Evolutionary conservation across 257 asterid genomes (phyloP), one percentile per base, ranked within the genome.

Genomic region (Mitragyna speciosa): DNA sequence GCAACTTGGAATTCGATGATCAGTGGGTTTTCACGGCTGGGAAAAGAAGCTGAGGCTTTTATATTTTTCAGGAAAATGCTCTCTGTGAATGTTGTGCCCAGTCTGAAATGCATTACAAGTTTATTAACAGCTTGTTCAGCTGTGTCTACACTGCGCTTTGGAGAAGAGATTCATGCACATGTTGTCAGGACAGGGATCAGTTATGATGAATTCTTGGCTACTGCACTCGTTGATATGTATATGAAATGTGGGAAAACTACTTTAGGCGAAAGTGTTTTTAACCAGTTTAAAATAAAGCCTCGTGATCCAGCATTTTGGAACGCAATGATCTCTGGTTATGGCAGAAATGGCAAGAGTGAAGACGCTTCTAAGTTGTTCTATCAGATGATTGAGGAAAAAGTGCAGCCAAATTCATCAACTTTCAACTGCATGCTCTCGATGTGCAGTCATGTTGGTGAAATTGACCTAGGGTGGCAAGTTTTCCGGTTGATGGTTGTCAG

Each of bases 261-360:
- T 71, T 78, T 70, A 52, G 97, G 94, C 3, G 49, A 58, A 61
- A 81, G 45, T 47, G 59, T 88, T 76, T 96, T 94, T 81, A 72
- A 84, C 54, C 89, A 87, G 83, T 87, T 90, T 76, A 80, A 75
- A 39, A 68, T 56, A 67, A 86, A 85, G 85, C 87, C 92, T 49
- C 78, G 80, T 14, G 98, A 95, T 83, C 95, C 99, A 19, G 93
- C 93, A 24, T 82, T 92, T 72, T 95, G 99, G 98, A 95, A 95
- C 77, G 97, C 96, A 24, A 95, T 92, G 94, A 95, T 95, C 69
- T 92, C 93, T 59, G 99, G 99, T 24, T 92, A 91, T 58, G 97
- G 98, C 66, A 88, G 84, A 77, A 90, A 95, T 48, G 96, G 97
- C 48, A 81, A 77, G 69, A 80, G 82, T 70, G 91, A 88, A 88